A percentile compares a stretch with the other conserved stretches of the same genome.
phyloP scores from a whole-genome alignment of 257 asterid species.

The Nicotiana undulata region DNA sequence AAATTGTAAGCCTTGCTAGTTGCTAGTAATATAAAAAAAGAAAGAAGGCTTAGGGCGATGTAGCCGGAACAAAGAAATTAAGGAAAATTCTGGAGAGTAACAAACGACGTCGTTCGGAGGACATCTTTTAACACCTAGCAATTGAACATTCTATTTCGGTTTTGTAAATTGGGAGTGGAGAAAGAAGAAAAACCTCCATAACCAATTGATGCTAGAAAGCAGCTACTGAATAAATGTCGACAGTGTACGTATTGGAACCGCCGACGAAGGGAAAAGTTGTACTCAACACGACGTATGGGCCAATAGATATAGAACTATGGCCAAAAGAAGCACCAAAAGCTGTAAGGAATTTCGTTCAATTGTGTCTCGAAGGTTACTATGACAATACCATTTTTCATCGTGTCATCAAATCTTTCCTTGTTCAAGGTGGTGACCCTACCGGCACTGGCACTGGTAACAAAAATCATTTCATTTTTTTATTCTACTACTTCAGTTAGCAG shows the following conservation, averaged over 20 bases:
- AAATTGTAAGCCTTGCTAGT: no score
- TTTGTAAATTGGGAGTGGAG: background rate
- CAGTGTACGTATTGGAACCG: constrained; percentile 89
- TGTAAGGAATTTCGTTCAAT: constrained; percentile 90
- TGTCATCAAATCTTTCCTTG: constrained; percentile 67
- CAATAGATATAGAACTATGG: constrained; percentile 93
- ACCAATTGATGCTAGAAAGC: background rate
- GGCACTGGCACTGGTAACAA: constrained; percentile 62
- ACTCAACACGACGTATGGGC: constrained; percentile 72
- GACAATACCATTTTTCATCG: constrained; percentile 79
- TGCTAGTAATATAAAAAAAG: no score
- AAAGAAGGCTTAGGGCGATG: no score
- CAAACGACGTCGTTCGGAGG: background rate
- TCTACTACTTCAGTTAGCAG: background rate
- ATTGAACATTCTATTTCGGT: background rate
- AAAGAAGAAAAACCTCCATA: background rate
- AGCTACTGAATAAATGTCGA: constrained; percentile 43
- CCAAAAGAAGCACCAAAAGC: constrained; percentile 98
- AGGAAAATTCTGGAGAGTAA: background rate
- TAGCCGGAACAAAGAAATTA: no score
- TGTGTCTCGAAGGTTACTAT: constrained; percentile 90
- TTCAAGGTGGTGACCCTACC: constrained; percentile 91
- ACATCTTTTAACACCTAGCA: background rate
- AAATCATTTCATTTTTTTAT: background rate
- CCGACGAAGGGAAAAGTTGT: constrained; percentile 95